These are phyloP conservation scores for Phytophthora sp. DNA, from an alignment of 352 stramenopile species.

Conservation along the genomic window DNA sequence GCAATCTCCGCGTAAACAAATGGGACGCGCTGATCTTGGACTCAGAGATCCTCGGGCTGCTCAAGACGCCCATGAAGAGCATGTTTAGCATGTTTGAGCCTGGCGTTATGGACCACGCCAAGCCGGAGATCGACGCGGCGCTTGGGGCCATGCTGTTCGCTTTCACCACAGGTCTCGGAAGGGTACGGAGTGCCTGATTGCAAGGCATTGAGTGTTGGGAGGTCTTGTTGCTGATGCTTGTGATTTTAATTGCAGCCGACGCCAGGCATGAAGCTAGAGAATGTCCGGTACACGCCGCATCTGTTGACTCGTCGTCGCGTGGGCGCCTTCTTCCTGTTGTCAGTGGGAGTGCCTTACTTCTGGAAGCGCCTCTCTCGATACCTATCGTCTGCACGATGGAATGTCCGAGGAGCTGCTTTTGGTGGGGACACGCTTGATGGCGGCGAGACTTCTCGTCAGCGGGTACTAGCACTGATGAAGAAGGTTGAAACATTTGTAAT, in stretches of 20 bases:
- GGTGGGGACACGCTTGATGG: slow-evolving; percentile 1
- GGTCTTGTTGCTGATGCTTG: slow-evolving; percentile 4
- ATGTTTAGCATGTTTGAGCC: slow-evolving; percentile 86
- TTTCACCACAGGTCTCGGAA: slow-evolving; percentile 66
- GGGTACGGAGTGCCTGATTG: slow-evolving; percentile 40
- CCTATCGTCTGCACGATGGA: slow-evolving; percentile 62
- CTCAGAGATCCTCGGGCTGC: slow-evolving; percentile 74
- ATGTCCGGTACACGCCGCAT: slow-evolving; percentile 63
- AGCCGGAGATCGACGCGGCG: slow-evolving; percentile 76
- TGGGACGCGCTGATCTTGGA: slow-evolving; percentile 86
- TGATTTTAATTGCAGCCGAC: slow-evolving; percentile 52
- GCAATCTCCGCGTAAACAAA: slow-evolving; percentile 79
- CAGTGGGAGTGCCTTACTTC: slow-evolving; percentile 70
- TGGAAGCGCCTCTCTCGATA: slow-evolving; percentile 80
- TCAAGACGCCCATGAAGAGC: slow-evolving; percentile 75
- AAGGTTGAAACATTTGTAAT: slow-evolving; percentile 74
- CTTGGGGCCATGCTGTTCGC: slow-evolving; percentile 62
- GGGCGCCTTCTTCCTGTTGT: slow-evolving; percentile 67
- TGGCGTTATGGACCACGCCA: slow-evolving; percentile 62
- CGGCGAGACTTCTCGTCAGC: slow-evolving; percentile 27
- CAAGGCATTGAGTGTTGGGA: not conserved
- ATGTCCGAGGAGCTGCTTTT: slow-evolving; percentile 11
- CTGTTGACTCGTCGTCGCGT: slow-evolving; percentile 60
- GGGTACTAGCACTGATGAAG: slow-evolving; percentile 64
- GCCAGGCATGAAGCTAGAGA: slow-evolving; percentile 86